Conservation (phyloP, 306 rosid species). For the Trifolium dubium region DNA sequence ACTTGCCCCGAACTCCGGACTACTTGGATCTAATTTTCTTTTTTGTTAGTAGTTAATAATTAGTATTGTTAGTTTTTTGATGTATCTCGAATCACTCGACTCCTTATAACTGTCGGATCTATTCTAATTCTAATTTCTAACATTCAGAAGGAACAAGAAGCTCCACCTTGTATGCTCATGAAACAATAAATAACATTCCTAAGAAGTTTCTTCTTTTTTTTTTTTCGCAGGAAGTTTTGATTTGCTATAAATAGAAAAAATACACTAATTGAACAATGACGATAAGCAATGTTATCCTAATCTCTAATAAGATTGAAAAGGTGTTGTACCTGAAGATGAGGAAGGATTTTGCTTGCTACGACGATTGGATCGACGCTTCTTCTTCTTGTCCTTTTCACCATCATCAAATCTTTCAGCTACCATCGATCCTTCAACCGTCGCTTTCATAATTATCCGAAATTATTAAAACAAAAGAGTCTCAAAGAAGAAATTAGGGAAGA, state of each 20-base stretch:
- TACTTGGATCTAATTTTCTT: too few species aligned
- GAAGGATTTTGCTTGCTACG: slow-evolving; percentile 61
- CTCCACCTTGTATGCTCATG: neutral
- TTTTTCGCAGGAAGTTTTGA: slow-evolving; percentile 1
- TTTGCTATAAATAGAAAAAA: neutral
- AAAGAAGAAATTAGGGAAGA: neutral
- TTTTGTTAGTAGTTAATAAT: too few species aligned
- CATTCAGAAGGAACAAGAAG: neutral
- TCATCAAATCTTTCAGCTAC: slow-evolving; percentile 60
- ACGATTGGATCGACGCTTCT: slow-evolving; percentile 76
- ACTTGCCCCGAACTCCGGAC: too few species aligned
- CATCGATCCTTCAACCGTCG: slow-evolving; percentile 53
- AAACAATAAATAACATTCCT: neutral
- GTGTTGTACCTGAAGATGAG: slow-evolving; percentile 7
- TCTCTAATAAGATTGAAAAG: neutral
- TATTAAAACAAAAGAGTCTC: too few species aligned
- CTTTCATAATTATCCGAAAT: slow-evolving; percentile 48
- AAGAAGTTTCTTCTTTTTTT: too few species aligned
- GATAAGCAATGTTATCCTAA: neutral
- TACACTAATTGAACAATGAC: slow-evolving; percentile 11
- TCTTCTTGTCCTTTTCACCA: slow-evolving; percentile 86
- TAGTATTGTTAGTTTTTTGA: too few species aligned
- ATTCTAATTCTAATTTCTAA: too few species aligned
- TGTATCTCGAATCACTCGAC: too few species aligned
- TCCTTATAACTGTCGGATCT: too few species aligned